Percentiles rank a stretch among this genome's conserved stretches.
Evolutionary conservation across 139 green algal genomes (phyloP).

Genomic region (Chara braunii): DNA sequence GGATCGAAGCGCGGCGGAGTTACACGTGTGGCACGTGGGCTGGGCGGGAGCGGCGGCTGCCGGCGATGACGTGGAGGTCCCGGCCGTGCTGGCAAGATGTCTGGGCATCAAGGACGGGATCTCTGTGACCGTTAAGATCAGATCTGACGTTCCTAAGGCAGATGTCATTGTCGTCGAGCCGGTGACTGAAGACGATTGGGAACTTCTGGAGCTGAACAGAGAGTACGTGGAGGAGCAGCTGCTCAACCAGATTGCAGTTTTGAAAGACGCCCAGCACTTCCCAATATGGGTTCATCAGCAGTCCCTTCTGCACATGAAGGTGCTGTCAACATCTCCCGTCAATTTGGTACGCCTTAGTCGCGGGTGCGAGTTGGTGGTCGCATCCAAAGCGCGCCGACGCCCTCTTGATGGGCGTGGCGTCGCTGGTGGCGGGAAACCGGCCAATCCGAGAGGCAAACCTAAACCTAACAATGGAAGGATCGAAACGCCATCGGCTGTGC

Average conservation of each 20-base stretch:
- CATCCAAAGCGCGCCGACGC: slow-evolving; percentile 55
- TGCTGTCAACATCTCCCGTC: background rate
- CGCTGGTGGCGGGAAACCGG: no score
- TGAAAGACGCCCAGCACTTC: slow-evolving; percentile 53
- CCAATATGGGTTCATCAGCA: slow-evolving; percentile 54
- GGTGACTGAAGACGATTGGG: slow-evolving; percentile 66
- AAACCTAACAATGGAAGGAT: no score
- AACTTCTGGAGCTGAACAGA: slow-evolving; percentile 71
- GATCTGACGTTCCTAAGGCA: slow-evolving; percentile 39
- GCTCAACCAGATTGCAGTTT: slow-evolving; percentile 57
- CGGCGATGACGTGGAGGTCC: slow-evolving; percentile 37
- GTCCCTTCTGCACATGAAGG: slow-evolving; percentile 1
- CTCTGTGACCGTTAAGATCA: slow-evolving; percentile 19
- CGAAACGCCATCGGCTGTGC: no score
- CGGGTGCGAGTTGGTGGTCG: slow-evolving; percentile 63
- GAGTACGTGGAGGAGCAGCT: slow-evolving; percentile 66
- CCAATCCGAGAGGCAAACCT: no score
- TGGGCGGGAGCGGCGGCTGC: slow-evolving; percentile 35
- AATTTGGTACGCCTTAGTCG: slow-evolving; percentile 50
- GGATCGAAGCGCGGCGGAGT: no score
- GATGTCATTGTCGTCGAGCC: slow-evolving; percentile 53
- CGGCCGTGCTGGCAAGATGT: slow-evolving; percentile 37
- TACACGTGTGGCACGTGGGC: slow-evolving; percentile 38
- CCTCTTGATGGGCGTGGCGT: no score
- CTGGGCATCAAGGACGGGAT: slow-evolving; percentile 45